Evolutionary conservation across 176 grass and related monocot species (phyloP), one percentile per base, ranked within the genome.

Genomic region (Calamus simplicifolius): DNA sequence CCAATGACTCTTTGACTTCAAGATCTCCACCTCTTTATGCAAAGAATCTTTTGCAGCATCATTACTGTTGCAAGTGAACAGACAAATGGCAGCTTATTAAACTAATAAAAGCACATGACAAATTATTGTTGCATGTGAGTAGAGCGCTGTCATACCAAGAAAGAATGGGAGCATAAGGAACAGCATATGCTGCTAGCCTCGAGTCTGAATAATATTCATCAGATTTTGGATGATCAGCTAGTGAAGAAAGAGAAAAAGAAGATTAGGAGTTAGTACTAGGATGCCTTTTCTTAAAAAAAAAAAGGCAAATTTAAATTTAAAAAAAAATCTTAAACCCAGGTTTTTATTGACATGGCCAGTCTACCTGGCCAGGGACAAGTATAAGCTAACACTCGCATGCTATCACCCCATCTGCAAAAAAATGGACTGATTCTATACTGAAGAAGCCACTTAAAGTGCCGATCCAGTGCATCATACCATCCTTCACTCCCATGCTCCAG

Each of bases 371-470:
- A 97, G 59, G 93, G 93, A 58, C 93, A 97, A 49, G 93, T 97
- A 66, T 97, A 97, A 68, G 93, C 84, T 66, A 97, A 69, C 59
- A 97, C 82, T 25, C 93, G 78, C 93, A 97, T 91, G 75, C 87
- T 88, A 64, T 97, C 81, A 59, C 93, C 93, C 93, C 93, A 97
- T 91, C 93, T 82, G 74, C 93, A 97, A 73, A 97, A 97, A 71
- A 85, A 91, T n/a, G 87, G 93, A 79, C 87, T 97, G 5, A 97
- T 85, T 67, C 87, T 78, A 49, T 91, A 97, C 62, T 97, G 87
- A 48, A 97, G 84, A 54, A 97, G 87, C 87, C 93, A 97, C 55
- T 82, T 82, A 74, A 97, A 97, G 58, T 91, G 93, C 70, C 57
- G 57, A 78, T 97, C 92, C 51, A 97, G 30, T 65, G 92, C 81